phyloP scores from a whole-genome alignment of 257 asterid species.

The Ophiorrhiza pumila region DNA sequence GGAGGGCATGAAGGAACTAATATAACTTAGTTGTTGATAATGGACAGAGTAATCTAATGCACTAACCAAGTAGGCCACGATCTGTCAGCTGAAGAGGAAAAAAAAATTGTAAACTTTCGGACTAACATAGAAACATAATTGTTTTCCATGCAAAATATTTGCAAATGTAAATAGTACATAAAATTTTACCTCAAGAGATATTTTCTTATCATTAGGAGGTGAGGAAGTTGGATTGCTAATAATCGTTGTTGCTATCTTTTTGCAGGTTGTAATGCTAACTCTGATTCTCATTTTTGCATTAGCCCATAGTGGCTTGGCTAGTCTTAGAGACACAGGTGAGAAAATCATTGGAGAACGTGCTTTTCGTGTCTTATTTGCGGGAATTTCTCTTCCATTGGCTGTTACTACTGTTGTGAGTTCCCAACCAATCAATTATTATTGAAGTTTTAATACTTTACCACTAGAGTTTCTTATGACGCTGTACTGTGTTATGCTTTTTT shows the following conservation, averaged over 20 bases:
- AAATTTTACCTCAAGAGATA: neutral
- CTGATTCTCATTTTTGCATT: constrained; percentile 74
- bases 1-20: neutral
- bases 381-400: constrained; percentile 89
- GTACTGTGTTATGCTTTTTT: neutral
- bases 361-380: constrained; percentile 93
- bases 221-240: constrained; percentile 1
- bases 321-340: constrained; percentile 95
- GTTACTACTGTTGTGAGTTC: constrained; percentile 86
- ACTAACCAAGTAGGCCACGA: too few relatives aligned
- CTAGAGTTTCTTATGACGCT: neutral
- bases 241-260: constrained; percentile 6
- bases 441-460: neutral
- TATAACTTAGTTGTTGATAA: too few relatives aligned
- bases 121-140: too few relatives aligned
- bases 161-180: too few relatives aligned
- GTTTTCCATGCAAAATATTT: neutral
- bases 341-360: constrained; percentile 93
- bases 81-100: too few relatives aligned
- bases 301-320: constrained; percentile 96
- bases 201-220: neutral
- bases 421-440: constrained; percentile 14
- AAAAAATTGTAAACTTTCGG: too few relatives aligned
- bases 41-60: too few relatives aligned
- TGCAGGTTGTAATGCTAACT: constrained; percentile 73